Percentiles rank a stretch among this genome's conserved stretches.
Evolutionary conservation across 2,329 filamentous ascomycete species (phyloP).

Genomic region (Neurospora sp.): DNA sequence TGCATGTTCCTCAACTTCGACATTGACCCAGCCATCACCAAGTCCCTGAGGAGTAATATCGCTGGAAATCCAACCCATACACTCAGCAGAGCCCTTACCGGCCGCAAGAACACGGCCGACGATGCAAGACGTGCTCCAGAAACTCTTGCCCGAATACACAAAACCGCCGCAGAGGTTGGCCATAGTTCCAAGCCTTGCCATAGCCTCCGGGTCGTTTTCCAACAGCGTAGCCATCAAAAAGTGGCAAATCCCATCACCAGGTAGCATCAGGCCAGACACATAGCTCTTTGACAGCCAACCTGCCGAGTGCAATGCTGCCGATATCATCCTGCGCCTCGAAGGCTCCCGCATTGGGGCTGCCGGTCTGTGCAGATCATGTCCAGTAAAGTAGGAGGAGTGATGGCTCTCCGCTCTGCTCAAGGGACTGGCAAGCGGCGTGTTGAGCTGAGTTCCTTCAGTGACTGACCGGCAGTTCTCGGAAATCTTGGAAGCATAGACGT

Average conservation of each 20-base stretch:
- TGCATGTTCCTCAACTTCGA: constrained; percentile 43
- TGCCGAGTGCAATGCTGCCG: constrained; percentile 45
- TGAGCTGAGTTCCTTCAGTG: constrained; percentile 31
- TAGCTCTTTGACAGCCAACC: constrained; percentile 62
- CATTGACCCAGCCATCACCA: constrained; percentile 48
- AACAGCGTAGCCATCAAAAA: constrained; percentile 56
- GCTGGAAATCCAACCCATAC: constrained; percentile 60
- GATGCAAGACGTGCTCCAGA: constrained; percentile 59
- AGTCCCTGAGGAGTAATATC: constrained; percentile 43
- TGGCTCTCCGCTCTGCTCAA: constrained; percentile 26
- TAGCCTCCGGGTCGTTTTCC: constrained; percentile 52
- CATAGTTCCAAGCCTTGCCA: constrained; percentile 47
- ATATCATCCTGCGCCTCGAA: constrained; percentile 41
- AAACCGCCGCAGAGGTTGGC: constrained; percentile 57
- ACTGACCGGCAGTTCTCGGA: constrained; percentile 37
- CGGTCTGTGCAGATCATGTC: constrained; percentile 14
- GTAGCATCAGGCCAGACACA: constrained; percentile 53
- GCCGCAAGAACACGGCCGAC: constrained; percentile 56
- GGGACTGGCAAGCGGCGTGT: constrained; percentile 27
- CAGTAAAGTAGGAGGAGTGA: constrained; percentile 37
- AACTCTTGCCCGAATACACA: constrained; percentile 52
- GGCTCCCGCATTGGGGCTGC: constrained; percentile 22
- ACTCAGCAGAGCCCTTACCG: constrained; percentile 50
- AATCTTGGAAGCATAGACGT: constrained; percentile 38
- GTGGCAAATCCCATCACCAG: constrained; percentile 52